Evolutionary conservation across 1,284 basidiomycete genomes (phyloP).

Genomic region (Trametes versicolor): DNA sequence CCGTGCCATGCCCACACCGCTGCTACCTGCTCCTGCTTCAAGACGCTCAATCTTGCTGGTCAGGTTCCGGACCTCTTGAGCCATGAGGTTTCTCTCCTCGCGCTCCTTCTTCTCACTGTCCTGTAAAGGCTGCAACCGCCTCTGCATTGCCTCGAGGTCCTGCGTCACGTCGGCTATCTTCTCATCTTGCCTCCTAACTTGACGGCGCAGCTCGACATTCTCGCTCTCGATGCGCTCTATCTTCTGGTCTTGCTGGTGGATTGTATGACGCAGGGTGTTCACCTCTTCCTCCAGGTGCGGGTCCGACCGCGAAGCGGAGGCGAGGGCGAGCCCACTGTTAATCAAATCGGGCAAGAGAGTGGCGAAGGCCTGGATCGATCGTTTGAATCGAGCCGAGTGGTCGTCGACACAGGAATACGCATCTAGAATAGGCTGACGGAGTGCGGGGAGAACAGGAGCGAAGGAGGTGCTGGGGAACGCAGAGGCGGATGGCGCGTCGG

Average conservation of each 20-base stretch:
- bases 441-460: too few relatives aligned
- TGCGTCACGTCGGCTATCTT: not conserved
- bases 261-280: not conserved
- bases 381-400: too few relatives aligned
- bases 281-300: not conserved
- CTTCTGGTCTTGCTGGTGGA: not conserved
- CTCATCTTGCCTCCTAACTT: not conserved
- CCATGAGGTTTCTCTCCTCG: not conserved
- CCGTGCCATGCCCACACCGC: not conserved
- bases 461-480: too few relatives aligned
- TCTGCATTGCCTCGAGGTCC: not conserved
- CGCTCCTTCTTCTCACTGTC: conserved; percentile 5
- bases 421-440: too few relatives aligned
- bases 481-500: too few relatives aligned
- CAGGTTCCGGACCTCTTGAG: not conserved
- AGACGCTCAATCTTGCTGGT: not conserved
- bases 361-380: too few relatives aligned
- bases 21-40: not conserved
- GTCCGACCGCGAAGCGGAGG: not conserved
- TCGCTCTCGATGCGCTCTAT: not conserved
- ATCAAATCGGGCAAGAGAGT: too few relatives aligned
- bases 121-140: not conserved
- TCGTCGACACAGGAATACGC: too few relatives aligned
- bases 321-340: too few relatives aligned
- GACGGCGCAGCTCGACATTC: too few relatives aligned